Percentiles rank a stretch among this genome's conserved stretches.
phyloP scores from a whole-genome alignment of 2,329 filamentous ascomycete species.

The Sporothrix brasiliensis region DNA sequence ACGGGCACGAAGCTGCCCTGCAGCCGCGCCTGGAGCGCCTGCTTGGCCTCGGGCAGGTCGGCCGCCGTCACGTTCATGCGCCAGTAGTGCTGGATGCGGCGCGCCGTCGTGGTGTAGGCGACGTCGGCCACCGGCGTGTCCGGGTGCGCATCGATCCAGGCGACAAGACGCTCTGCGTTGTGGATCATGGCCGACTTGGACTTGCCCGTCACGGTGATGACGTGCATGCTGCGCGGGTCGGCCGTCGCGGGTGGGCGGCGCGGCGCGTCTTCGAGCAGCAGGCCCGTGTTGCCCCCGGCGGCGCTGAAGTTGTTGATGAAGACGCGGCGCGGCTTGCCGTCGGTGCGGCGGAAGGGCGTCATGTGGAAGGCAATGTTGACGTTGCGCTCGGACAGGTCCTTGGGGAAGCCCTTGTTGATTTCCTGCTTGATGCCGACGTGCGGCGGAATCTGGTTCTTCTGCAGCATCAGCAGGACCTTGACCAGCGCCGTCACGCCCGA shows the following conservation, averaged over 20 bases:
- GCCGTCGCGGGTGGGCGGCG: constrained; percentile 39
- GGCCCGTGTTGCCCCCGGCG: constrained; percentile 70
- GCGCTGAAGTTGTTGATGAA: constrained; percentile 72
- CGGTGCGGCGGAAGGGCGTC: constrained; percentile 54
- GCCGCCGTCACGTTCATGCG: constrained; percentile 54
- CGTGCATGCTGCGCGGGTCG: constrained; percentile 60
- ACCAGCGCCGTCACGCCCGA: constrained; percentile 64
- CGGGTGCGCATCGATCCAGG: constrained; percentile 56
- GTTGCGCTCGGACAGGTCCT: constrained; percentile 59
- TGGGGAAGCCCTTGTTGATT: constrained; percentile 63
- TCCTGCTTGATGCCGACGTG: constrained; percentile 68
- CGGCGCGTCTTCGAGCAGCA: constrained; percentile 66
- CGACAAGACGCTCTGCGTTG: constrained; percentile 60
- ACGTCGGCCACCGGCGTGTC: constrained; percentile 59
- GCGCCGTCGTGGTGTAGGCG: constrained; percentile 69
- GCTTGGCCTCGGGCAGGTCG: constrained; percentile 49
- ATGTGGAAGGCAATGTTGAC: constrained; percentile 61
- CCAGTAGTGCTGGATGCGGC: constrained; percentile 63
- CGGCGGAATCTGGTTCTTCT: constrained; percentile 64
- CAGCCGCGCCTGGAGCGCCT: constrained; percentile 48
- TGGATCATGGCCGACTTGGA: constrained; percentile 58
- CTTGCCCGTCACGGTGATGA: constrained; percentile 63
- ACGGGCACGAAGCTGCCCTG: constrained; percentile 51
- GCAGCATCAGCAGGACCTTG: constrained; percentile 67
- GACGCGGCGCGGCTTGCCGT: constrained; percentile 52